Evolutionary conservation across 179 eudicot genomes (phyloP), one percentile per base, ranked within the genome.

Genomic region (Beta lomatogona): DNA sequence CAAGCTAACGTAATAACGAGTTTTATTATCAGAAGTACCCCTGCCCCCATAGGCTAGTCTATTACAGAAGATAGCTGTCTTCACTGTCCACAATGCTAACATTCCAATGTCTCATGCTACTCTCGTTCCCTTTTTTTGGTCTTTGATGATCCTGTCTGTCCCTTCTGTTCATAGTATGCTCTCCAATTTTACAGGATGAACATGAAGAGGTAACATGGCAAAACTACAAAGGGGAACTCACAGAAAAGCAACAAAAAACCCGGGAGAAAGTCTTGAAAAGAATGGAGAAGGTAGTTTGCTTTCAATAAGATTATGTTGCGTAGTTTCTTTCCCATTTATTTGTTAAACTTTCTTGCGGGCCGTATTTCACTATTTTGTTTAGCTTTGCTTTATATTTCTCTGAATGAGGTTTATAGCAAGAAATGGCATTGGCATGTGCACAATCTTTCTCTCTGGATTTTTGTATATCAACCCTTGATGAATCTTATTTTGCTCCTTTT

Each of bases 171-270:
- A 72, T 80, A 70, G 76, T n/a, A 61, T 66, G 44, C 18, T 75
- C 54, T 50, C 73, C 76, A 61, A 80, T 71, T 59, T 22, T 73
- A 65, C 86, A 96, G 99, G 99, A 93, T 54, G 98, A 94, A 60
- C 66, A 70, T 82, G 99, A 96, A 6, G 99, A 96, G 88, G 86
- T 96, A 82, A 96, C 95, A 18, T 96, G 99, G 99, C 99, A 96
- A 91, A 94, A 87, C 77, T 94, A 85, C 89, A 94, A 91, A 87
- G 99, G 99, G 36, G 95, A 94, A 85, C 97, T 96, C 82, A 96
- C 99, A 7, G 99, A 96, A 88, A 96, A 93, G 90, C 99, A 96
- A 86, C 96, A 94, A 75, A 94, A 96, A 85, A 96, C 99, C 15
- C 94, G 99, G 70, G 98, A 92, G 73, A 96, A 96, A 84, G 94